phyloP scores from a whole-genome alignment of 78 protist species.

The Polysphondylium violaceum region DNA sequence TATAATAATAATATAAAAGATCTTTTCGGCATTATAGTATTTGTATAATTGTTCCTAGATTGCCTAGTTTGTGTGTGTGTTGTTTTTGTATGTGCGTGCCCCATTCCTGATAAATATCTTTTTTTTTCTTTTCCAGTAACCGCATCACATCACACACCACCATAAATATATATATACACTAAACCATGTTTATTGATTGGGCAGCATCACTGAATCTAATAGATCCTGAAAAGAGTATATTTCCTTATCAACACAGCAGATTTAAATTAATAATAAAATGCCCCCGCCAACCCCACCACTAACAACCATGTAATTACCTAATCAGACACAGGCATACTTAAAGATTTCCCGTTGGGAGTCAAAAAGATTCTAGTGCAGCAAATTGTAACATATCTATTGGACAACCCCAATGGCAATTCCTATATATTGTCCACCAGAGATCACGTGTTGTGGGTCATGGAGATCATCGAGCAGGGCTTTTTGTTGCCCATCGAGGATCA shows the following conservation, averaged over 20 bases:
- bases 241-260: not conserved
- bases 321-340: slow-evolving; percentile 69
- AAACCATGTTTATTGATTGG: slow-evolving; percentile 70
- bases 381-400: slow-evolving; percentile 29
- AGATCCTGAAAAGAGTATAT: slow-evolving; percentile 61
- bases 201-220: slow-evolving; percentile 42
- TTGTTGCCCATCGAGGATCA: slow-evolving; percentile 52
- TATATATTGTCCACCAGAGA: slow-evolving; percentile 7
- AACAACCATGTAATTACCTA: not conserved
- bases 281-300: not conserved
- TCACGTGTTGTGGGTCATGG: slow-evolving; percentile 72
- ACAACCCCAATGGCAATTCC: slow-evolving; percentile 10
- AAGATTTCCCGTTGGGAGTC: slow-evolving; percentile 59
- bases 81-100: no score
- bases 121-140: no score
- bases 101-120: no score
- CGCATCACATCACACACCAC: no score
- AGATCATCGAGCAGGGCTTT: slow-evolving; percentile 64
- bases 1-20: no score
- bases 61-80: no score
- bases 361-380: slow-evolving; percentile 57
- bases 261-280: not conserved
- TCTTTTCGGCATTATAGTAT: no score
- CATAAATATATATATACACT: no score
- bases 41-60: no score